Conservation (phyloP, 192 early-diverging fungal genomes). For the Podila horticola region DNA sequence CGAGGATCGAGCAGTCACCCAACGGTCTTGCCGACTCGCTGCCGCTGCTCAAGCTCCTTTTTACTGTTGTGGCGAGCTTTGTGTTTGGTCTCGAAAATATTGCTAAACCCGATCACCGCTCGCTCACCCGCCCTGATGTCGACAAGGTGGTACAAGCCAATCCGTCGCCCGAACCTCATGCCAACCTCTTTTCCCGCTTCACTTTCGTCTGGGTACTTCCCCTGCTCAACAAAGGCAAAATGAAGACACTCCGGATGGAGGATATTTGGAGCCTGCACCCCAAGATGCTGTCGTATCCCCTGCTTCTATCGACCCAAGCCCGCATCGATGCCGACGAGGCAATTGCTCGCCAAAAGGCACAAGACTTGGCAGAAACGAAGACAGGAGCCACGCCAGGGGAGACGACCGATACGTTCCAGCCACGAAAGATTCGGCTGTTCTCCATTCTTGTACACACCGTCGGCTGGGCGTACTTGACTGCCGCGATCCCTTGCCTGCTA, state of each 20-base stretch:
- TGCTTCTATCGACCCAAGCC: conserved; percentile 38
- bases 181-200: conserved; percentile 45
- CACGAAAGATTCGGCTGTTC: too few species aligned
- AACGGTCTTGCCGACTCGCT: conserved; percentile 21
- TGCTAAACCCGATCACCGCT: conserved; percentile 44
- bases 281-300: conserved; percentile 37
- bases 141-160: conserved; percentile 12
- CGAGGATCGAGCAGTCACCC: conserved; percentile 32
- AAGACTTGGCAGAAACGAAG: conserved; percentile 9
- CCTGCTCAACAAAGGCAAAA: conserved; percentile 37
- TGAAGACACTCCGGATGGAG: conserved; percentile 34
- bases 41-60: conserved; percentile 43
- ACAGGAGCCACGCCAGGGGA: conserved; percentile 1
- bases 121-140: conserved; percentile 22
- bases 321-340: conserved; percentile 43
- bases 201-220: conserved; percentile 54
- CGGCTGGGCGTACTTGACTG: conserved; percentile 29
- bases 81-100: conserved; percentile 58
- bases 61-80: conserved; percentile 41
- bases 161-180: conserved; percentile 31
- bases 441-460: conserved; percentile 11
- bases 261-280: conserved; percentile 46
- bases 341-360: conserved; percentile 11
- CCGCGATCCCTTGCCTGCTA: conserved; percentile 13
- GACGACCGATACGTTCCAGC: too few species aligned